Base-by-base conservation (phyloP, 192 early-diverging fungal species). In the Linnemannia schmuckeri region DNA sequence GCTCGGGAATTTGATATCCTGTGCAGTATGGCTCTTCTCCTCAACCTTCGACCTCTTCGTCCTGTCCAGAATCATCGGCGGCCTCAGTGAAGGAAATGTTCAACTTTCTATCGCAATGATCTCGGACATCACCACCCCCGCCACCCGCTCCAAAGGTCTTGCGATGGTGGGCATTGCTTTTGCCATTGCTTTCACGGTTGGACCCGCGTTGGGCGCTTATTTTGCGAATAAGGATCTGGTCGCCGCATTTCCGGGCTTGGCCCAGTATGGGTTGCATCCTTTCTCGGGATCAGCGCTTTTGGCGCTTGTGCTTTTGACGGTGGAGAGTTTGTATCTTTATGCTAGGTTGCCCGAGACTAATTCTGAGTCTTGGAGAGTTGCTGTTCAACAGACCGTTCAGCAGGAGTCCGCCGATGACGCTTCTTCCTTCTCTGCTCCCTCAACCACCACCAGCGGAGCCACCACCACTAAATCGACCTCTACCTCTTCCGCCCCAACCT, bases 131-230 rank as follows among this genome's bases (percentile, higher is more conserved):
- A 98, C 98, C 0, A 94, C 95, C 0, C 89, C 91, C 0, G 90
- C 94, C 76, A 94, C 91, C 1, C 82, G 98, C 33, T 98, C 97
- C 4, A 89, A 89, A 30, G 95, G 96, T 42, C 88, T 99, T 92
- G 96, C 98, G 33, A 90, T 97, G 70, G 97, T 99, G 0, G 98
- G 98, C 27, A 98, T 99, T 72, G 97, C 98, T 2, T 99, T 99
- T 90, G 96, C 97, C 2, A 92, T 97, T 33, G 97, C 97, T 12
- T 99, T 99, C 82, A 99, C 98, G 9, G 75, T 98, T 78, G 98
- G 98, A 9, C 98, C 98, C 1, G 95, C 97, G 22, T 82, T 98
- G 15, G 97, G 97, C 35, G 95, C 95, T 5, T 96, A 92, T 83
- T 95, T 96, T 86, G 93, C 93, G 24, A 91, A 92, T 24, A 90